Conservation (phyloP, 2,329 filamentous ascomycete genomes). For the Calonectria pauciramosa region DNA sequence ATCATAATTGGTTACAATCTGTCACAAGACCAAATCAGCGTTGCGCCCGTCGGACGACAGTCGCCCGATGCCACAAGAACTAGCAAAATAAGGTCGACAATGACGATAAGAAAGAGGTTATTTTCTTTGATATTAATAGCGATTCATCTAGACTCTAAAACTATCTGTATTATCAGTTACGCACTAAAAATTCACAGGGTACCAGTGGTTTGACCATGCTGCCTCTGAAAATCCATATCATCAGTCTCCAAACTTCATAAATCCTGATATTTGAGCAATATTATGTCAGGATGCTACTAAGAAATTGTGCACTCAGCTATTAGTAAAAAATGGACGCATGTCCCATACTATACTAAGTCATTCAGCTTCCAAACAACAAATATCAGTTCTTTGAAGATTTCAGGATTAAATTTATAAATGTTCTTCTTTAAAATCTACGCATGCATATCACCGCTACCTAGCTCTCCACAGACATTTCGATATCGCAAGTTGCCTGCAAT, state of each 20-base stretch:
- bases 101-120: not conserved
- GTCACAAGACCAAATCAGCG: not conserved
- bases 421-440: too few relatives aligned
- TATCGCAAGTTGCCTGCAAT: not conserved
- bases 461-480: too few relatives aligned
- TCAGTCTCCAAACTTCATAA: not conserved
- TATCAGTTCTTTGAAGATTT: not conserved
- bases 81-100: not conserved
- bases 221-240: not conserved
- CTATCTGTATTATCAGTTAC: not conserved
- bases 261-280: not conserved
- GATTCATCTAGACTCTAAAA: not conserved
- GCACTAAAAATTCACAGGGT: not conserved
- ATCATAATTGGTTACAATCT: not conserved
- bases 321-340: not conserved
- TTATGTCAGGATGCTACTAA: not conserved
- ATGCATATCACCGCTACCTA: too few relatives aligned
- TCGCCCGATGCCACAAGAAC: not conserved
- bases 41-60: not conserved
- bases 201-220: not conserved
- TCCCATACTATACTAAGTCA: not conserved
- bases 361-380: too few relatives aligned
- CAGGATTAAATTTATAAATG: too few relatives aligned
- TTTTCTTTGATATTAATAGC: not conserved
- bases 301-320: not conserved